Conservation (phyloP, 2,329 filamentous ascomycete genomes). For the Aspergillus terreus region DNA sequence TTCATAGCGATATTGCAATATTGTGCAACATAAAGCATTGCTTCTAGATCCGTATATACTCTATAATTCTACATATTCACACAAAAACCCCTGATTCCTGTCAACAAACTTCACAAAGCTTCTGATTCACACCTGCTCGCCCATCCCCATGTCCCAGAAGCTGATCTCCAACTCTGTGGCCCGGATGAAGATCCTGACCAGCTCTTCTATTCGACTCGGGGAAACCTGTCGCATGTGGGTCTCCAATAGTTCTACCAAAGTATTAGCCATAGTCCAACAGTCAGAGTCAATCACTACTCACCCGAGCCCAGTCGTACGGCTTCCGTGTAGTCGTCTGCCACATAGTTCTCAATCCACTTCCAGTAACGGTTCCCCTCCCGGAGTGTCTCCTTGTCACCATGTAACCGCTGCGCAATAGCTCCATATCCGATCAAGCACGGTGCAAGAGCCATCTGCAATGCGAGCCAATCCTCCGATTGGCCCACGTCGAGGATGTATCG, state of each 20-base stretch:
- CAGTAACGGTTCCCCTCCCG: constrained; percentile 71
- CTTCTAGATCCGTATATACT: no score
- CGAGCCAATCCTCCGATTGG: constrained; percentile 81
- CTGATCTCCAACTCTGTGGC: constrained; percentile 76
- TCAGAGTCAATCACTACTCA: constrained; percentile 36
- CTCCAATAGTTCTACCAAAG: constrained; percentile 64
- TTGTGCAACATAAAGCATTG: no score
- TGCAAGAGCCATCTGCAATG: constrained; percentile 76
- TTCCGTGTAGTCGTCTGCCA: constrained; percentile 71
- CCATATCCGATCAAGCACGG: constrained; percentile 90
- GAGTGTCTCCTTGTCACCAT: constrained; percentile 57
- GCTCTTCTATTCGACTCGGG: constrained; percentile 70
- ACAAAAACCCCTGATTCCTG: neutral
- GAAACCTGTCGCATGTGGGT: constrained; percentile 70
- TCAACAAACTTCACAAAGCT: neutral
- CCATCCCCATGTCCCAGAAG: constrained; percentile 69
- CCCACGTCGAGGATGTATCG: constrained; percentile 86
- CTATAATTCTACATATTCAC: no score
- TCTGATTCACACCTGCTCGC: constrained; percentile 14
- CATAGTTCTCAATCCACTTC: constrained; percentile 89
- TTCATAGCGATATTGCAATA: no score
- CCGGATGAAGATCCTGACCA: constrained; percentile 79
- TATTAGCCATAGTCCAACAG: constrained; percentile 7
- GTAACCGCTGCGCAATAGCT: constrained; percentile 68
- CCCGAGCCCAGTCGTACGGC: constrained; percentile 69